A percentile compares a stretch with the other conserved stretches of the same genome.
Evolutionary conservation across 2,329 filamentous ascomycete genomes (phyloP).

Genomic region (Drechslerella coelobrocha): DNA sequence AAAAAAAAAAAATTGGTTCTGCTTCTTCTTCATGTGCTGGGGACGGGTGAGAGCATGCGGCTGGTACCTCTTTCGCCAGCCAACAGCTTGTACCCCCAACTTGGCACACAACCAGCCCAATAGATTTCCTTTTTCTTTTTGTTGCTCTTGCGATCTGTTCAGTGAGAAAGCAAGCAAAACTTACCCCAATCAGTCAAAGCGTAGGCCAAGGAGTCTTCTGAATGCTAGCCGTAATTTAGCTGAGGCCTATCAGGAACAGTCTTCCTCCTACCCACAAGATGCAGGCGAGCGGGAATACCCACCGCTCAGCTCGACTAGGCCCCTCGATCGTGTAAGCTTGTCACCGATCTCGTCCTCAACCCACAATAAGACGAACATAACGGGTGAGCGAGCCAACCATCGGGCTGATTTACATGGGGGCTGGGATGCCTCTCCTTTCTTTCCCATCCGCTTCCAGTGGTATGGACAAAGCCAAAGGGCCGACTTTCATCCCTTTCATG

Average conservation of each 20-base stretch:
- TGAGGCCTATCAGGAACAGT: conserved; percentile 45
- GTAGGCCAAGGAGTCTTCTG: conserved; percentile 17
- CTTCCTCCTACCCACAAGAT: conserved; percentile 22
- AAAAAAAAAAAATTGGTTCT: conserved; percentile 11
- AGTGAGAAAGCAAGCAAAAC: conserved; percentile 21
- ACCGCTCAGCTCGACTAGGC: conserved; percentile 44
- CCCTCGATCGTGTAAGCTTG: conserved; percentile 35
- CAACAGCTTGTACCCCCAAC: conserved; percentile 15
- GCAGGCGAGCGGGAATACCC: conserved; percentile 49
- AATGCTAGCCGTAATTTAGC: conserved; percentile 36
- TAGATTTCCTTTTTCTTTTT: background rate
- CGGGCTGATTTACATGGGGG: conserved; percentile 46
- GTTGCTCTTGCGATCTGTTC: conserved; percentile 37
- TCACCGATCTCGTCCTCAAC: conserved; percentile 29
- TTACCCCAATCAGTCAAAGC: conserved; percentile 37
- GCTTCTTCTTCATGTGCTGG: conserved; percentile 24
- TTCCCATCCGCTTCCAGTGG: conserved; percentile 29
- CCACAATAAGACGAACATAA: conserved; percentile 38
- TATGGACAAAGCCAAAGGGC: conserved; percentile 1
- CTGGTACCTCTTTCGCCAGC: conserved; percentile 16
- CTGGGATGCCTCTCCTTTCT: conserved; percentile 39
- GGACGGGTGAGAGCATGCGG: conserved; percentile 17
- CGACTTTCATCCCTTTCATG: background rate
- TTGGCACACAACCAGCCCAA: background rate
- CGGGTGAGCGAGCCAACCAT: conserved; percentile 46